These are phyloP conservation scores for Microascus cirrosus DNA, from an alignment of 2,329 filamentous ascomycete species.

Conservation along the genomic window DNA sequence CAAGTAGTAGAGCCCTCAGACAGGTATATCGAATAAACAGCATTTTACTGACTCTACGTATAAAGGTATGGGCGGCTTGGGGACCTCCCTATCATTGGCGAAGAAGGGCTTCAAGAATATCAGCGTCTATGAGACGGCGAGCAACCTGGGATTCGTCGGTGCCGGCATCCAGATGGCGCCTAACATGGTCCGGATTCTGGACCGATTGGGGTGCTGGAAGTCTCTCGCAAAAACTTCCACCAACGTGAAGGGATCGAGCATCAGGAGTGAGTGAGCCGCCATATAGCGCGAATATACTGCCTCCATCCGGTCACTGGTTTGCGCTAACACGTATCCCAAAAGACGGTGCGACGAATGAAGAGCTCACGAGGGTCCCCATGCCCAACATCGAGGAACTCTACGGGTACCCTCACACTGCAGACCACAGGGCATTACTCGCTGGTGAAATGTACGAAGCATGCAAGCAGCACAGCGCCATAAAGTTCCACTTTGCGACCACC, in stretches of 20 bases:
- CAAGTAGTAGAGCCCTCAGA: neutral
- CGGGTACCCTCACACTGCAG: slow-evolving; percentile 68
- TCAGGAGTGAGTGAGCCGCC: slow-evolving; percentile 40
- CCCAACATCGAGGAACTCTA: slow-evolving; percentile 57
- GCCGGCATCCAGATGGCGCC: slow-evolving; percentile 78
- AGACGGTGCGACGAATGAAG: slow-evolving; percentile 57
- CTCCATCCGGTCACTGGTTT: neutral
- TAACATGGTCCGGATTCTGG: slow-evolving; percentile 69
- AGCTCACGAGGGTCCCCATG: slow-evolving; percentile 62
- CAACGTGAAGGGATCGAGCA: slow-evolving; percentile 59
- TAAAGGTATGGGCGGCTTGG: slow-evolving; percentile 70
- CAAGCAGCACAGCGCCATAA: slow-evolving; percentile 48
- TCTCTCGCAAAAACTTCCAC: slow-evolving; percentile 62
- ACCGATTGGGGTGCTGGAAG: slow-evolving; percentile 61
- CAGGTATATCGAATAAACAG: neutral
- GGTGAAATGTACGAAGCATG: slow-evolving; percentile 61
- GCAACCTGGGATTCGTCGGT: slow-evolving; percentile 68
- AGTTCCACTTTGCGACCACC: slow-evolving; percentile 54
- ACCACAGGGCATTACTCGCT: slow-evolving; percentile 63
- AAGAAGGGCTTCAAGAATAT: slow-evolving; percentile 66
- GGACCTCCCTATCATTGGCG: slow-evolving; percentile 60
- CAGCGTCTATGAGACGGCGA: slow-evolving; percentile 62
- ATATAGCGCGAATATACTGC: neutral
- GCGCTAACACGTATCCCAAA: neutral
- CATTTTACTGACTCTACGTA: neutral